Conservation (phyloP, 495 filamentous ascomycete genomes). For the Rhizodiscina lignyota region DNA sequence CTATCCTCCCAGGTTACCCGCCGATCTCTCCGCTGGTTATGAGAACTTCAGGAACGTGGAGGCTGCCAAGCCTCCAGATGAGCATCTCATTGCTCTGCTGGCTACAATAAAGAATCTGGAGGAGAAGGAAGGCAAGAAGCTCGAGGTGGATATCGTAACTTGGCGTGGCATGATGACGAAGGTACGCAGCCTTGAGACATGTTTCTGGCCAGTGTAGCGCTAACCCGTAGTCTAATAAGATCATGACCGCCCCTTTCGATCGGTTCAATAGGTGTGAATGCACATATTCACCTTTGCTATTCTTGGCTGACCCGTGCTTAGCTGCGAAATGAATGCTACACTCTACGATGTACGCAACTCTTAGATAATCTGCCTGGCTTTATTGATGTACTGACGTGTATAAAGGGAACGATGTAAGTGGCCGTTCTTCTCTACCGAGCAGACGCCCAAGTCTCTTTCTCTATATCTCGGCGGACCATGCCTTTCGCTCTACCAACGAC, state of each 20-base stretch:
- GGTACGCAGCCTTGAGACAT: slow-evolving; percentile 32
- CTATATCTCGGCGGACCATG: too few species aligned
- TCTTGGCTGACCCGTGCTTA: slow-evolving; percentile 17
- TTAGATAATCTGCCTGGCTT: too few species aligned
- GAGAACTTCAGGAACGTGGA: slow-evolving; percentile 52
- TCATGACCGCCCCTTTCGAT: slow-evolving; percentile 72
- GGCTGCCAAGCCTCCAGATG: slow-evolving; percentile 64
- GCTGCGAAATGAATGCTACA: slow-evolving; percentile 94
- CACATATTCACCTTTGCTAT: background rate
- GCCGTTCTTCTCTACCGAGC: too few species aligned
- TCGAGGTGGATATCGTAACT: slow-evolving; percentile 67
- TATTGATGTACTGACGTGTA: too few species aligned
- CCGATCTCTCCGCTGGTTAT: slow-evolving; percentile 62
- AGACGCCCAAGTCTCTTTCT: too few species aligned
- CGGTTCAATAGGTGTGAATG: slow-evolving; percentile 61
- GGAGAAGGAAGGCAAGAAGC: slow-evolving; percentile 42
- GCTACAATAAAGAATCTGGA: slow-evolving; percentile 60
- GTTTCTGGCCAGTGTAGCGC: background rate
- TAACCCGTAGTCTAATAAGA: slow-evolving; percentile 33
- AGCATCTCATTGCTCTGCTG: slow-evolving; percentile 75
- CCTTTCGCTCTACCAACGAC: too few species aligned
- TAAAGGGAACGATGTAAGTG: too few species aligned
- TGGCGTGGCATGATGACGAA: slow-evolving; percentile 99
- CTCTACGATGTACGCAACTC: too few species aligned
- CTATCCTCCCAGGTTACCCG: slow-evolving; percentile 55